A percentile compares a stretch with the other conserved stretches of the same genome.
Evolutionary conservation across 164 flowering plant species (phyloP).

Genomic region (Dillenia turbinata): DNA sequence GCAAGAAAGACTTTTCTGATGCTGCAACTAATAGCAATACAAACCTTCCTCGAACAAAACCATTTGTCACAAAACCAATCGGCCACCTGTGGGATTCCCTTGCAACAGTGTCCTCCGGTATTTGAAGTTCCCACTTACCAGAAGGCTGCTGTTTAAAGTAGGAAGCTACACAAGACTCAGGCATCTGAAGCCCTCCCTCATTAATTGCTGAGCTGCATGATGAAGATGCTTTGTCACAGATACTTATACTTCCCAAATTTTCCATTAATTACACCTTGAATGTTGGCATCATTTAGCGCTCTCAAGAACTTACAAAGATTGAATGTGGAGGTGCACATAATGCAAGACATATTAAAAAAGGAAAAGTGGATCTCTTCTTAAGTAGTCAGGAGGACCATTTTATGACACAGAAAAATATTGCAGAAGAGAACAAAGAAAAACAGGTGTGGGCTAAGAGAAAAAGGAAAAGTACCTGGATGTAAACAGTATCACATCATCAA

Average conservation of each 20-base stretch:
- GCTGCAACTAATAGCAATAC: constrained; percentile 8
- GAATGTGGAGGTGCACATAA: too few species aligned
- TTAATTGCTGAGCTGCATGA: constrained; percentile 27
- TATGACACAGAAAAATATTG: neutral
- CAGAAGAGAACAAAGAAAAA: neutral
- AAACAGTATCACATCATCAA: constrained; percentile 49
- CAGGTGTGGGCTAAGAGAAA: neutral
- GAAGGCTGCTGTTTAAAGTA: constrained; percentile 47
- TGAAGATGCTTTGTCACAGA: too few species aligned
- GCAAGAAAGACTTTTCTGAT: neutral
- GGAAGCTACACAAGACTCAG: constrained; percentile 35
- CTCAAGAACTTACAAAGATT: too few species aligned
- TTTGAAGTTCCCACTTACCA: constrained; percentile 60
- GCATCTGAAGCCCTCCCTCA: constrained; percentile 45
- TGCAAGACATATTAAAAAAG: too few species aligned
- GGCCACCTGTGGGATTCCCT: constrained; percentile 57
- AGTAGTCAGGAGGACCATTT: too few species aligned
- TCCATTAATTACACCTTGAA: too few species aligned
- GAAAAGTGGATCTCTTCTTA: too few species aligned
- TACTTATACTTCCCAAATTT: too few species aligned
- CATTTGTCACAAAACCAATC: constrained; percentile 86
- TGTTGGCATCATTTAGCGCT: too few species aligned
- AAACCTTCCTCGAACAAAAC: constrained; percentile 87
- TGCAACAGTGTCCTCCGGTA: constrained; percentile 42
- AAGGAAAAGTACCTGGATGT: constrained; percentile 44